Evolutionary conservation across 805 yeast species (phyloP).

Genomic region (Nakazawaea peltata): DNA sequence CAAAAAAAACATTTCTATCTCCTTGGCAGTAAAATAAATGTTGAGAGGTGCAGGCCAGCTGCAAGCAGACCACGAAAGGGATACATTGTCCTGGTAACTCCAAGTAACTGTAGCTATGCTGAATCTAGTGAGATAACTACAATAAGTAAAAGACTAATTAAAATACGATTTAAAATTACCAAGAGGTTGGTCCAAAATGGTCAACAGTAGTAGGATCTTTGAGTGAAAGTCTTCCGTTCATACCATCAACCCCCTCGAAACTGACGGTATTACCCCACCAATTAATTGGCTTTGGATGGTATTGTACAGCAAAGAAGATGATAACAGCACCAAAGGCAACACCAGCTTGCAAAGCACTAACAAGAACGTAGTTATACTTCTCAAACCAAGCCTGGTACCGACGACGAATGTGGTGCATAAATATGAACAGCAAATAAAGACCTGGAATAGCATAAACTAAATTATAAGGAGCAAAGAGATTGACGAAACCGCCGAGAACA

Average conservation of each 20-base stretch:
- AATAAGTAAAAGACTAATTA: too few species aligned
- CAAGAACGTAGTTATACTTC: slow-evolving; percentile 41
- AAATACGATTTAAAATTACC: too few species aligned
- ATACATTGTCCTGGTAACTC: too few species aligned
- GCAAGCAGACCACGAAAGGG: too few species aligned
- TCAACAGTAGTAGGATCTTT: slow-evolving; percentile 21
- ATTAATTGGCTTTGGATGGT: slow-evolving; percentile 29
- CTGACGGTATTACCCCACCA: slow-evolving; percentile 62
- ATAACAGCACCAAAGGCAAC: slow-evolving; percentile 52
- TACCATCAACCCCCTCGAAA: slow-evolving; percentile 29
- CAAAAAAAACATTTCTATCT: too few species aligned
- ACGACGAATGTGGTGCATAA: slow-evolving; percentile 42
- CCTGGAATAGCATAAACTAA: slow-evolving; percentile 36
- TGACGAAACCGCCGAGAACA: slow-evolving; percentile 40
- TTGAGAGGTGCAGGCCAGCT: too few species aligned
- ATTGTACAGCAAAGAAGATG: slow-evolving; percentile 43
- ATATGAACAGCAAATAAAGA: slow-evolving; percentile 26
- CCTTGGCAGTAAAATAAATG: too few species aligned
- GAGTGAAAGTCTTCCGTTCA: slow-evolving; percentile 17
- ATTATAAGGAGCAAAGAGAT: slow-evolving; percentile 44
- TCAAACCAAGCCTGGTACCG: slow-evolving; percentile 51
- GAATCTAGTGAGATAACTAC: too few species aligned
- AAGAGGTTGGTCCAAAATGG: slow-evolving; percentile 23
- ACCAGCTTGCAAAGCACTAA: slow-evolving; percentile 53
- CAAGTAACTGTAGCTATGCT: too few species aligned